These are phyloP conservation scores for Polysphondylium violaceum DNA, from an alignment of 78 protist species.

Conservation along the genomic window DNA sequence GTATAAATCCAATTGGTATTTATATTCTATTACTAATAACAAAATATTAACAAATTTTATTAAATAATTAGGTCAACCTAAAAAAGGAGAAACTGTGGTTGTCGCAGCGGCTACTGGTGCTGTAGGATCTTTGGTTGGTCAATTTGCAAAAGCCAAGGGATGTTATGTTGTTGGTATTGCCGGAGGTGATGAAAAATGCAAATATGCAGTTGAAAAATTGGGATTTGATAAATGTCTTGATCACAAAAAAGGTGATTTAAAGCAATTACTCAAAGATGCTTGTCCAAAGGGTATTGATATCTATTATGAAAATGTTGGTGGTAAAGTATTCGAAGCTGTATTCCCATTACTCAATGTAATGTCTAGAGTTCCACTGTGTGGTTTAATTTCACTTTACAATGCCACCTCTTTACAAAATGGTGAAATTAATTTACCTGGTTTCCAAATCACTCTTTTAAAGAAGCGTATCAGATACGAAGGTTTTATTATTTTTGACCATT, in stretches of 20 bases:
- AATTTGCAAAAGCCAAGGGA: slow-evolving; percentile 63
- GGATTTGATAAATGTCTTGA: slow-evolving; percentile 85
- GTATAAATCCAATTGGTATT: no score
- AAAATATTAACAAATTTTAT: neutral
- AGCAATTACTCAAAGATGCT: neutral
- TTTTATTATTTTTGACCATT: slow-evolving; percentile 35
- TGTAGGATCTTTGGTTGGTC: slow-evolving; percentile 47
- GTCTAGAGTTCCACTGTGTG: slow-evolving; percentile 74
- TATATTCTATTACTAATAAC: neutral
- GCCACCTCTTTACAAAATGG: neutral
- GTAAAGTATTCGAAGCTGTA: slow-evolving; percentile 70
- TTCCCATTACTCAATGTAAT: slow-evolving; percentile 12
- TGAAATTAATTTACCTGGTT: neutral
- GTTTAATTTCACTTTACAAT: slow-evolving; percentile 72
- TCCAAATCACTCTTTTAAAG: neutral
- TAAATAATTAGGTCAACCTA: slow-evolving; percentile 67
- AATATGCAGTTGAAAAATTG: slow-evolving; percentile 22
- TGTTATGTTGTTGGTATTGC: slow-evolving; percentile 81
- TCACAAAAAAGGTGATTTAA: slow-evolving; percentile 32
- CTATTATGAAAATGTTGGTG: slow-evolving; percentile 89
- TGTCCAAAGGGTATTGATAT: slow-evolving; percentile 81
- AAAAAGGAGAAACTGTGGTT: slow-evolving; percentile 77
- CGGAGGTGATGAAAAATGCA: slow-evolving; percentile 63
- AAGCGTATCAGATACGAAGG: slow-evolving; percentile 66
- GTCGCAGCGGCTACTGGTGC: slow-evolving; percentile 86